Conservation (phyloP, 352 stramenopile species). For the Saprolegnia parasitica region DNA sequence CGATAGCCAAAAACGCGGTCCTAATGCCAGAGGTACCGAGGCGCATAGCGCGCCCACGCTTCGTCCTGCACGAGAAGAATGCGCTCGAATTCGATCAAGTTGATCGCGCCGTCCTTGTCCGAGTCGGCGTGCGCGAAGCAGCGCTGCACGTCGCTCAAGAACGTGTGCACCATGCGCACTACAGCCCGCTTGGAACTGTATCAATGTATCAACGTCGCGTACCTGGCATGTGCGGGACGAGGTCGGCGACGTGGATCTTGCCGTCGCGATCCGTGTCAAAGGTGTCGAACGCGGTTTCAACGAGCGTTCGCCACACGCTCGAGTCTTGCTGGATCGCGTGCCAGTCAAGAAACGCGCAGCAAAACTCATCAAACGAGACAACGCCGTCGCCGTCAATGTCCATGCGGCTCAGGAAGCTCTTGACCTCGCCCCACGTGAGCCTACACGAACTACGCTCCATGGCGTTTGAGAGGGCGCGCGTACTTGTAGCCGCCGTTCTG, state of each 20-base stretch:
- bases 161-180: slow-evolving; percentile 40
- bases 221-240: slow-evolving; percentile 28
- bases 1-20: too few relatives aligned
- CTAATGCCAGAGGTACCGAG: neutral
- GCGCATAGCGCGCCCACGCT: neutral
- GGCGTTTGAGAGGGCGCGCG: neutral
- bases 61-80: neutral
- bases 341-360: slow-evolving; percentile 65
- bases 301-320: slow-evolving; percentile 36
- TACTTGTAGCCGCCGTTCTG: slow-evolving; percentile 45
- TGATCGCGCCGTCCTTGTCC: slow-evolving; percentile 8
- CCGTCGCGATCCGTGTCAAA: slow-evolving; percentile 54
- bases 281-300: slow-evolving; percentile 41
- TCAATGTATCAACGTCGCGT: slow-evolving; percentile 30
- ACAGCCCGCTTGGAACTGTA: slow-evolving; percentile 35
- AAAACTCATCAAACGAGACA: slow-evolving; percentile 60
- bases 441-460: neutral
- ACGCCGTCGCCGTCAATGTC: slow-evolving; percentile 60
- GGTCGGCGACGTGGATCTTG: slow-evolving; percentile 41
- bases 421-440: slow-evolving; percentile 54
- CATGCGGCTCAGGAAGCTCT: slow-evolving; percentile 51
- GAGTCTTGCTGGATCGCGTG: slow-evolving; percentile 42
- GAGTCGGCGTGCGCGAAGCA: slow-evolving; percentile 54
- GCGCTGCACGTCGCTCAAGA: slow-evolving; percentile 52
- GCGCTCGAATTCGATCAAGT: slow-evolving; percentile 3